phyloP scores from a whole-genome alignment of 371 early-diverging fungal genomes.

The Apophysomyces ossiformis region DNA sequence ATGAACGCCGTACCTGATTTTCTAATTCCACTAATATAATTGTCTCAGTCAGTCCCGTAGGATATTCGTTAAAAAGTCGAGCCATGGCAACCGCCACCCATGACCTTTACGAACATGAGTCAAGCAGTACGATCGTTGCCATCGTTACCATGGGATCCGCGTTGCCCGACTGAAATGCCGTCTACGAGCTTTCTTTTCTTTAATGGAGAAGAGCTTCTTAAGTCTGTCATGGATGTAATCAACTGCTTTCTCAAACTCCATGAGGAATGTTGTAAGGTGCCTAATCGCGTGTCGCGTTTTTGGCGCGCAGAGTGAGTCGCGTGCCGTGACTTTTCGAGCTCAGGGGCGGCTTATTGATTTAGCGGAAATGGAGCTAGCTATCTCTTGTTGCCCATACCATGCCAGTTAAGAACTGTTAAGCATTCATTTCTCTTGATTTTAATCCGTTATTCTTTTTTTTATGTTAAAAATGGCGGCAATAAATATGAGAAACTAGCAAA shows the following conservation, averaged over 20 bases:
- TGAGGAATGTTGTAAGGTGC: not conserved
- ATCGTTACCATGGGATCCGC: slow-evolving; percentile 23
- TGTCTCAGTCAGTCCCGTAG: slow-evolving; percentile 23
- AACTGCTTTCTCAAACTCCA: slow-evolving; percentile 27
- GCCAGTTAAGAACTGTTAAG: too few species aligned
- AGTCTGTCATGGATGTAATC: slow-evolving; percentile 20
- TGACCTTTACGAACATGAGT: slow-evolving; percentile 16
- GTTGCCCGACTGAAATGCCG: not conserved
- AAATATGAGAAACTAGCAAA: too few species aligned
- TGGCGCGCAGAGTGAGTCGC: not conserved
- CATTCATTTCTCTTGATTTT: too few species aligned
- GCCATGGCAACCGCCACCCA: slow-evolving; percentile 30
- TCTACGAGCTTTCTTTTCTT: slow-evolving; percentile 4
- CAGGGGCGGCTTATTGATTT: too few species aligned
- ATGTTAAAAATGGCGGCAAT: too few species aligned
- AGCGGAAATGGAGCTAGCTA: too few species aligned
- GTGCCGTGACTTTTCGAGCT: not conserved
- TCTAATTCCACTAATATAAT: slow-evolving; percentile 24
- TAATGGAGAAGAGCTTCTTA: slow-evolving; percentile 3
- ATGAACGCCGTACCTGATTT: slow-evolving; percentile 10
- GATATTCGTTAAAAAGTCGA: slow-evolving; percentile 18
- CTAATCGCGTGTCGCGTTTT: not conserved
- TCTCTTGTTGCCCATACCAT: too few species aligned
- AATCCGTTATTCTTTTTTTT: too few species aligned
- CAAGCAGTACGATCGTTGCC: not conserved